Evolutionary conservation across 257 asterid species (phyloP).

Genomic region (Plantago elongata): DNA sequence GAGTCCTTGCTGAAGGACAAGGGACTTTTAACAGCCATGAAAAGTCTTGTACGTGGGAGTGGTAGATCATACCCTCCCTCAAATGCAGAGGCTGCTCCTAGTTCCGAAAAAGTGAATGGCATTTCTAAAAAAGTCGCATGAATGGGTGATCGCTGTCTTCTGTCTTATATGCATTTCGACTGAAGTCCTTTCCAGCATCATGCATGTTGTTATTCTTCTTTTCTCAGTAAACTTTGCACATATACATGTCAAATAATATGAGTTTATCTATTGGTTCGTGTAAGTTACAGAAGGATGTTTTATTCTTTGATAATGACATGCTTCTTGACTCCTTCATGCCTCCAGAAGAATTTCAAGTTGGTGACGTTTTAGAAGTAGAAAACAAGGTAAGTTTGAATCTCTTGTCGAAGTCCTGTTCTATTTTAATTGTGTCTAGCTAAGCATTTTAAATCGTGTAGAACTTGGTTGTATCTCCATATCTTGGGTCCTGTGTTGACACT

Average conservation of each 20-base stretch:
- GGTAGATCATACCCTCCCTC: constrained; percentile 74
- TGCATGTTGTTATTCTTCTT: background rate
- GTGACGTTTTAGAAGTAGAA: too few relatives aligned
- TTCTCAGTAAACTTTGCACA: background rate
- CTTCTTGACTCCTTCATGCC: too few relatives aligned
- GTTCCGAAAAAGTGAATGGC: constrained; percentile 20
- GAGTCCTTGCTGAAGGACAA: constrained; percentile 79
- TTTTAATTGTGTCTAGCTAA: too few relatives aligned
- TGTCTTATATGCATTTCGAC: background rate
- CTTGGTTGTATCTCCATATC: too few relatives aligned
- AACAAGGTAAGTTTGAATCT: too few relatives aligned
- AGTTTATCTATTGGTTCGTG: too few relatives aligned
- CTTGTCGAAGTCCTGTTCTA: too few relatives aligned
- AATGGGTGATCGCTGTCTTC: constrained; percentile 11
- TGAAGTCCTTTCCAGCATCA: background rate
- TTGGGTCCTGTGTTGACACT: too few relatives aligned
- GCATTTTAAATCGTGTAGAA: too few relatives aligned
- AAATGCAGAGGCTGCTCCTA: constrained; percentile 18
- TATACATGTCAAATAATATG: background rate
- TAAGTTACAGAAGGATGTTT: too few relatives aligned
- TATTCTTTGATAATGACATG: too few relatives aligned
- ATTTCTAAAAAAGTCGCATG: constrained; percentile 22
- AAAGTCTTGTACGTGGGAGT: constrained; percentile 59
- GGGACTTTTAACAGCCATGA: constrained; percentile 48
- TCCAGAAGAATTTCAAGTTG: too few relatives aligned